phyloP scores from a whole-genome alignment of 2,329 filamentous ascomycete genomes.

The Clonostachys chloroleuca region DNA sequence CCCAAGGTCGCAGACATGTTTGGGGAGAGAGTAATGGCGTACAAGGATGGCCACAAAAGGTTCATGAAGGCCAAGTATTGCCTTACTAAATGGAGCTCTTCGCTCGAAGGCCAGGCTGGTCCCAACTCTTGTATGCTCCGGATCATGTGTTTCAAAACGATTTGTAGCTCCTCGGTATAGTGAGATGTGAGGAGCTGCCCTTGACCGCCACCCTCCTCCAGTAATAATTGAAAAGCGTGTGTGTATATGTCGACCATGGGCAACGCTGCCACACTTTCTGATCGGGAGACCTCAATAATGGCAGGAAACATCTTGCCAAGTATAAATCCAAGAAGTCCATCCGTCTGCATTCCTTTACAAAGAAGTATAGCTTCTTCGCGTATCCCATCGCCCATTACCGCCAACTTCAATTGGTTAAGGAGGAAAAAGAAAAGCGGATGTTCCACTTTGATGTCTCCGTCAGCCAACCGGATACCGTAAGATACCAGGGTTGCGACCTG shows the following conservation, averaged over 20 bases:
- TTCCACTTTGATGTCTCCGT: slow-evolving; percentile 41
- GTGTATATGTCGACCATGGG: slow-evolving; percentile 46
- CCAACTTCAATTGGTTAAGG: slow-evolving; percentile 52
- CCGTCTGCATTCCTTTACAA: slow-evolving; percentile 37
- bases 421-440: slow-evolving; percentile 53
- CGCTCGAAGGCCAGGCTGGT: slow-evolving; percentile 8
- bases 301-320: slow-evolving; percentile 50
- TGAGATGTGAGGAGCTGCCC: no score
- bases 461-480: slow-evolving; percentile 49
- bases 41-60: slow-evolving; percentile 7
- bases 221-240: slow-evolving; percentile 29
- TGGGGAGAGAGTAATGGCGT: slow-evolving; percentile 8
- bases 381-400: slow-evolving; percentile 44
- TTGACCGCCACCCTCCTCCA: slow-evolving; percentile 17
- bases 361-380: slow-evolving; percentile 39
- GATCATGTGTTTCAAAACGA: no score
- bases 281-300: slow-evolving; percentile 33
- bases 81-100: slow-evolving; percentile 16
- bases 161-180: no score
- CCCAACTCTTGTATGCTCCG: slow-evolving; percentile 7
- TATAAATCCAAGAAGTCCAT: slow-evolving; percentile 40
- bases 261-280: slow-evolving; percentile 28
- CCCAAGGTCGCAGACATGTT: background rate
- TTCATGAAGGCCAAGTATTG: slow-evolving; percentile 1
- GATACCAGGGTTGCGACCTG: slow-evolving; percentile 51